Percentiles rank a stretch among this genome's conserved stretches.
phyloP scores from a whole-genome alignment of 2,329 filamentous ascomycete genomes.

The Dryadomyces quercus-mongolicae region DNA sequence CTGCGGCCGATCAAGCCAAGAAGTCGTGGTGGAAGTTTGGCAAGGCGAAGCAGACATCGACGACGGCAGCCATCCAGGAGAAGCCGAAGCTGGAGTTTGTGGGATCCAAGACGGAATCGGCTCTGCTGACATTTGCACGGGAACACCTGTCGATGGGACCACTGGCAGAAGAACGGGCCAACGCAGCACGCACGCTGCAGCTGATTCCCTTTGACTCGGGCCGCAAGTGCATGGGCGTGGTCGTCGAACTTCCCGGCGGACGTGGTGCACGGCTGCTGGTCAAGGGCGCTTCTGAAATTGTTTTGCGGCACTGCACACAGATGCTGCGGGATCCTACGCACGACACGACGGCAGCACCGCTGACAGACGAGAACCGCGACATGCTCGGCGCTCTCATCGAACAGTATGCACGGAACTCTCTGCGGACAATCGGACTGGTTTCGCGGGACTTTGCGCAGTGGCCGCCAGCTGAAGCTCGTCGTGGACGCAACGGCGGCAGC shows the following conservation, averaged over 20 bases:
- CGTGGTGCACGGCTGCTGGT: conserved; percentile 40
- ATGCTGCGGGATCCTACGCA: conserved; percentile 36
- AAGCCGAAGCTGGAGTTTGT: conserved; percentile 43
- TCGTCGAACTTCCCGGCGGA: conserved; percentile 38
- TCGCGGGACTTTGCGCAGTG: conserved; percentile 77
- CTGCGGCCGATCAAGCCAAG: background rate
- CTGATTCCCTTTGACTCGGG: conserved; percentile 65
- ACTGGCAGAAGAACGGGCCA: conserved; percentile 47
- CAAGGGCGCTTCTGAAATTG: conserved; percentile 54
- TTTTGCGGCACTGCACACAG: conserved; percentile 43
- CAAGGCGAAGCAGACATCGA: background rate
- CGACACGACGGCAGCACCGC: conserved; percentile 26
- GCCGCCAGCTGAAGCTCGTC: conserved; percentile 57
- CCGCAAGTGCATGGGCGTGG: conserved; percentile 59
- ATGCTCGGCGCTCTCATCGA: conserved; percentile 57
- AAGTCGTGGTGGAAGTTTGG: too few relatives aligned
- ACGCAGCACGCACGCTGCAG: conserved; percentile 40
- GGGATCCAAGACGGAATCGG: conserved; percentile 68
- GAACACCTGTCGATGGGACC: conserved; percentile 56
- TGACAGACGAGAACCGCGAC: conserved; percentile 41
- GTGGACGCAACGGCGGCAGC: conserved; percentile 32
- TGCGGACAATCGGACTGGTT: conserved; percentile 73
- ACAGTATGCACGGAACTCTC: conserved; percentile 64
- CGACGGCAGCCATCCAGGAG: background rate
- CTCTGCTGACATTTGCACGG: conserved; percentile 56